These are phyloP conservation scores for Epithele typhae DNA, from an alignment of 768 basidiomycete genomes.

Conservation along the genomic window DNA sequence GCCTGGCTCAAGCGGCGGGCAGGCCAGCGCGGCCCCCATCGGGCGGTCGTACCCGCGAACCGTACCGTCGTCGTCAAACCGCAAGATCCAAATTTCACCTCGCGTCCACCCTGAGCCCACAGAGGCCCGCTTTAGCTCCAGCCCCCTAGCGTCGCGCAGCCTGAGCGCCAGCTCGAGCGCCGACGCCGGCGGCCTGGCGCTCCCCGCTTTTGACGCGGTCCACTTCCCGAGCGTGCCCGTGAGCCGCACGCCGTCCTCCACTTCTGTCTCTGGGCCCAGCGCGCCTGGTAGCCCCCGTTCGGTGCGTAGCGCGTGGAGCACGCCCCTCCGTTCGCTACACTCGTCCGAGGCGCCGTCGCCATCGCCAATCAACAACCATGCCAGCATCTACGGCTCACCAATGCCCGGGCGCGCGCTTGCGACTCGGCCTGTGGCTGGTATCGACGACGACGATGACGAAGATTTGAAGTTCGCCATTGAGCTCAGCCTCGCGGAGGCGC, in stretches of 20 bases:
- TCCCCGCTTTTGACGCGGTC: slow-evolving; percentile 20
- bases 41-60: slow-evolving; percentile 28
- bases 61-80: slow-evolving; percentile 35
- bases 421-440: too few relatives aligned
- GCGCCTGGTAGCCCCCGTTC: slow-evolving; percentile 21
- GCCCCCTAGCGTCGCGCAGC: slow-evolving; percentile 15
- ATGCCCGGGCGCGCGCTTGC: too few relatives aligned
- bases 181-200: slow-evolving; percentile 10
- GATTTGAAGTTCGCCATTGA: slow-evolving; percentile 64
- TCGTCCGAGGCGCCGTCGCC: slow-evolving; percentile 20
- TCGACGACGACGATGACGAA: slow-evolving; percentile 47
- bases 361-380: too few relatives aligned
- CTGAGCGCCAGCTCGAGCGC: slow-evolving; percentile 4
- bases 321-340: slow-evolving; percentile 22
- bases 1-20: background rate
- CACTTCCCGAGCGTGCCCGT: slow-evolving; percentile 32
- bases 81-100: slow-evolving; percentile 56
- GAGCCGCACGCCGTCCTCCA: slow-evolving; percentile 27
- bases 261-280: slow-evolving; percentile 19
- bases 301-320: slow-evolving; percentile 27
- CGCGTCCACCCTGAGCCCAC: slow-evolving; percentile 45
- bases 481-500: slow-evolving; percentile 68
- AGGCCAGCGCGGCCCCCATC: slow-evolving; percentile 9
- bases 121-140: slow-evolving; percentile 43
- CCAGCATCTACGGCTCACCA: too few relatives aligned